Evolutionary conservation across 169 alveolate species (phyloP).

Genomic region (Plasmodium inui): DNA sequence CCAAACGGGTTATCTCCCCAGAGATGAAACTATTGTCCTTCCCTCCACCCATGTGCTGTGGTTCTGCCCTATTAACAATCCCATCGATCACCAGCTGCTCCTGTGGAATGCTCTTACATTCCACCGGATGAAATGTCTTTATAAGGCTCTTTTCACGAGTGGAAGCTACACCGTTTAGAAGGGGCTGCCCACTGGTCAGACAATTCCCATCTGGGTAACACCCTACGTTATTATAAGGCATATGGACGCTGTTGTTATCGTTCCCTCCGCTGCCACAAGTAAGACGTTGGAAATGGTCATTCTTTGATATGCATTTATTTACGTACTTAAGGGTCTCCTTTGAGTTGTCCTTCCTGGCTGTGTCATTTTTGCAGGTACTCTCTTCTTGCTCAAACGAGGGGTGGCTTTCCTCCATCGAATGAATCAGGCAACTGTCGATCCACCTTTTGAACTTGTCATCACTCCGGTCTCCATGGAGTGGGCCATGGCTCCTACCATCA

Average conservation of each 20-base stretch:
- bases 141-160: background rate
- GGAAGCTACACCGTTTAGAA: background rate
- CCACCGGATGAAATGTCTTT: background rate
- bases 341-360: background rate
- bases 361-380: background rate
- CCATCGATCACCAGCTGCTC: background rate
- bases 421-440: background rate
- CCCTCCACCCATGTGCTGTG: background rate
- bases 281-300: background rate
- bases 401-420: background rate
- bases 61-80: background rate
- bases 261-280: background rate
- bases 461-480: background rate
- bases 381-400: background rate
- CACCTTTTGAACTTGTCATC: background rate
- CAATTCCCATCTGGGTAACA: background rate
- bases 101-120: background rate
- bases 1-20: background rate
- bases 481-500: background rate
- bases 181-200: background rate
- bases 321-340: background rate
- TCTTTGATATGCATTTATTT: background rate
- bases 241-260: background rate
- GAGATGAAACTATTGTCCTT: background rate
- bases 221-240: background rate